Evolutionary conservation across 2,329 filamentous ascomycete genomes (phyloP).

Genomic region (Fusarium armeniacum): DNA sequence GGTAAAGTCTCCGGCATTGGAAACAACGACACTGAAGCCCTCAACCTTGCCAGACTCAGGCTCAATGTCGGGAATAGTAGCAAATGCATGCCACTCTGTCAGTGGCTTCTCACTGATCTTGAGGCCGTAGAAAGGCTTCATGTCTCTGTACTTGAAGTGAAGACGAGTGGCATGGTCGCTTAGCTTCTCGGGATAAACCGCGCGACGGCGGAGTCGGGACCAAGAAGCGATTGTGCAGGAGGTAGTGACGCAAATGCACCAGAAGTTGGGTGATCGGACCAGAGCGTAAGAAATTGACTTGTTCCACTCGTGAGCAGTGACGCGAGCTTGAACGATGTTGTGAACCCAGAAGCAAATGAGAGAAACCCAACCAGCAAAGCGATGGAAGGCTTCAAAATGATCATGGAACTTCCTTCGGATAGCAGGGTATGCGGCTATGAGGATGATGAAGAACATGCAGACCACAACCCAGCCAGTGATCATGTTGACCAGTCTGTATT

Average conservation of each 20-base stretch:
- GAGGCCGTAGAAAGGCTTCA: slow-evolving; percentile 29
- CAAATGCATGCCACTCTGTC: slow-evolving; percentile 27
- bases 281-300: slow-evolving; percentile 9
- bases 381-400: slow-evolving; percentile 28
- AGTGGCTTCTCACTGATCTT: slow-evolving; percentile 32
- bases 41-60: slow-evolving; percentile 22
- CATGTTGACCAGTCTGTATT: slow-evolving; percentile 21
- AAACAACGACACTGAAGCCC: slow-evolving; percentile 27
- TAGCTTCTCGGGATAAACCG: slow-evolving; percentile 22
- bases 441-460: slow-evolving; percentile 19
- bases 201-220: slow-evolving; percentile 14
- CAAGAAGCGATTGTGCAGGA: slow-evolving; percentile 22
- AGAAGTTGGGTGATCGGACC: slow-evolving; percentile 26
- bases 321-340: slow-evolving; percentile 23
- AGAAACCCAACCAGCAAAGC: slow-evolving; percentile 23
- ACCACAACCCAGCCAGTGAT: slow-evolving; percentile 23
- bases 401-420: slow-evolving; percentile 29
- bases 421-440: slow-evolving; percentile 9
- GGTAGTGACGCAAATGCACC: slow-evolving; percentile 28
- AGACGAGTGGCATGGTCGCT: slow-evolving; percentile 28
- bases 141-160: slow-evolving; percentile 31
- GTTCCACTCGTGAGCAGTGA: slow-evolving; percentile 19
- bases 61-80: slow-evolving; percentile 23
- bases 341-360: slow-evolving; percentile 17
- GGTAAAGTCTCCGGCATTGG: slow-evolving; percentile 18